Conservation (phyloP, 495 filamentous ascomycete species). For the Daldinia bambusicola region DNA sequence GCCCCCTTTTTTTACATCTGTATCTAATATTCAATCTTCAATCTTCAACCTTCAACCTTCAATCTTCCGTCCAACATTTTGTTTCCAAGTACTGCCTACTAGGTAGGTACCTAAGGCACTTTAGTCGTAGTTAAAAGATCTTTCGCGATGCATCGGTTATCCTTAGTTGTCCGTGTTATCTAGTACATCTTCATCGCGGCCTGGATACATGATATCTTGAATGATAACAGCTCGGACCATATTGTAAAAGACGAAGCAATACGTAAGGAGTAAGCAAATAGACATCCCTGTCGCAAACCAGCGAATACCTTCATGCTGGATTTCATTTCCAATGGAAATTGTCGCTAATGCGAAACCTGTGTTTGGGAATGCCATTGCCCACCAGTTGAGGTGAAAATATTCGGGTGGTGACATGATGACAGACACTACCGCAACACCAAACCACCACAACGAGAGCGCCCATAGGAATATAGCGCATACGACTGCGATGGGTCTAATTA, state of each 20-base stretch:
- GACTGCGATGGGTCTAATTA: constrained; percentile 65
- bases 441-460: constrained; percentile 78
- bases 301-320: constrained; percentile 55
- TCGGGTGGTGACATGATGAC: constrained; percentile 60
- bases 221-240: constrained; percentile 64
- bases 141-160: not conserved
- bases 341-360: constrained; percentile 65
- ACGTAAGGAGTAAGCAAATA: constrained; percentile 64
- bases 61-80: not conserved
- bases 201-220: constrained; percentile 71
- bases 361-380: constrained; percentile 68
- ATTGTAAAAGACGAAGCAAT: constrained; percentile 63
- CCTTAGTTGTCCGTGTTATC: constrained; percentile 26
- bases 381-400: constrained; percentile 66
- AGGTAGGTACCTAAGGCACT: too few species aligned
- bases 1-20: too few species aligned
- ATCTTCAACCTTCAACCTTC: not conserved
- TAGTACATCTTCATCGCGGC: constrained; percentile 69
- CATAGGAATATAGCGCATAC: constrained; percentile 70
- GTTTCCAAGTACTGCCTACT: not conserved
- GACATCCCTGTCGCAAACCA: constrained; percentile 63
- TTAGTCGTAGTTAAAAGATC: too few species aligned
- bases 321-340: constrained; percentile 57
- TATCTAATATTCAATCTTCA: too few species aligned
- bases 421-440: constrained; percentile 65